Evolutionary conservation across 345 rosid species (phyloP).

Genomic region (Noccaea bulbosa): DNA sequence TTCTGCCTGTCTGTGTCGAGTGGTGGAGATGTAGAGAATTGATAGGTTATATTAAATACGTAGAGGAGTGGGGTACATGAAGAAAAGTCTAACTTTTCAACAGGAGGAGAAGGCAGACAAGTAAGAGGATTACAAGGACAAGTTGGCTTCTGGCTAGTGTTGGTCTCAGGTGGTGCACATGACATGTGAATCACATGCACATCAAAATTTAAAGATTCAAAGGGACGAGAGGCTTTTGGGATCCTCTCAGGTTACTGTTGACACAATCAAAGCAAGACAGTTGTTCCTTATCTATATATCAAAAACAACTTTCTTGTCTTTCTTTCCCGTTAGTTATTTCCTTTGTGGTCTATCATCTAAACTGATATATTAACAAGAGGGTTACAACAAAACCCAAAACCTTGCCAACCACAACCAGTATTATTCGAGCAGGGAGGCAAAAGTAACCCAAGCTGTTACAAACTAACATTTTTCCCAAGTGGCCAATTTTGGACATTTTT

Average conservation of each 20-base stretch:
- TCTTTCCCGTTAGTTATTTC: neutral
- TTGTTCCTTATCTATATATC: neutral
- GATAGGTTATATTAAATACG: conserved; percentile 4
- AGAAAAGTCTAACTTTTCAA: conserved; percentile 37
- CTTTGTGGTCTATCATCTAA: neutral
- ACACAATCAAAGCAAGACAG: conserved; percentile 33
- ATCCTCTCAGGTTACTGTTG: conserved; percentile 36
- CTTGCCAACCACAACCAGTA: too few species aligned
- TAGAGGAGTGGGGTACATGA: conserved; percentile 30
- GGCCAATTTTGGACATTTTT: conserved; percentile 22
- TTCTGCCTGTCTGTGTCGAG: conserved; percentile 18
- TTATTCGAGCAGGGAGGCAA: conserved; percentile 4
- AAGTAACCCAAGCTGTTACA: conserved; percentile 26
- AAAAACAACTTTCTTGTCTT: neutral
- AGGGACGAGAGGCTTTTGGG: conserved; percentile 39
- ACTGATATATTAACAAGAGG: neutral
- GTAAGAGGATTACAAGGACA: conserved; percentile 23
- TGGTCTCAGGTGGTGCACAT: conserved; percentile 22
- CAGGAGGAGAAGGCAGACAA: conserved; percentile 26
- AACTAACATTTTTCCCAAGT: conserved; percentile 17
- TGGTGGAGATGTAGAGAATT: neutral
- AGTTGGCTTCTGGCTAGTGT: conserved; percentile 36
- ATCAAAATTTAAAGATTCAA: conserved; percentile 10
- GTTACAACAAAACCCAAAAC: neutral
- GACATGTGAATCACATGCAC: conserved; percentile 18